Percentiles rank a stretch among this genome's conserved stretches.
These are phyloP conservation scores for Rhododendron kiyosumense DNA, from an alignment of 148 eudicot genomes.

Conservation along the genomic window DNA sequence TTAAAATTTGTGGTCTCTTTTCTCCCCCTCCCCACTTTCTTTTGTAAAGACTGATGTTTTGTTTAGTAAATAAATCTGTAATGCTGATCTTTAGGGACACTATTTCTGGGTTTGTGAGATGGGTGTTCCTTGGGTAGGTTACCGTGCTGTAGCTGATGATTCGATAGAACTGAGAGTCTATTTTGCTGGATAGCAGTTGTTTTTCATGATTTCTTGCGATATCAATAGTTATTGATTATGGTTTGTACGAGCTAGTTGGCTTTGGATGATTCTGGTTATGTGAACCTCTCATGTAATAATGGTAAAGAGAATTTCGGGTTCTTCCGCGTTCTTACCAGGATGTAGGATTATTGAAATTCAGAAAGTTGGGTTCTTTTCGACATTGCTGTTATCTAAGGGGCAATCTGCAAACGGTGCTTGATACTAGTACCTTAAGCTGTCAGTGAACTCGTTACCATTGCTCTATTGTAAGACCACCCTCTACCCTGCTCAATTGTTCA, in stretches of 20 bases:
- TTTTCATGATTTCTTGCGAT: neutral
- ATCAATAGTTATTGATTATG: neutral
- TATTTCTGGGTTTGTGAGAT: neutral
- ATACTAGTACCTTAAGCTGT: neutral
- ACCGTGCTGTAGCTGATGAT: neutral
- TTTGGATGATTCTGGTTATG: neutral
- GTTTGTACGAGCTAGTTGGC: neutral
- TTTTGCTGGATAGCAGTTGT: neutral
- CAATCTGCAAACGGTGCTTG: neutral
- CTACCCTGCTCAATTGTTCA: neutral
- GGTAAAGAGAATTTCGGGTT: neutral
- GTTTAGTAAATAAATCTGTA: neutral
- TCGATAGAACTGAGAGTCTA: neutral
- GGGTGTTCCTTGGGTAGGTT: neutral
- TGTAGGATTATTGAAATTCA: neutral
- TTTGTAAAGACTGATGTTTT: neutral
- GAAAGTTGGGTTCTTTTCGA: neutral
- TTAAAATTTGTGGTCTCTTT: neutral
- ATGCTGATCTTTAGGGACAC: neutral
- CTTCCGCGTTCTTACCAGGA: neutral
- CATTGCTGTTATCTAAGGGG: neutral
- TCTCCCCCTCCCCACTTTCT: neutral
- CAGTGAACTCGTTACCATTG: neutral
- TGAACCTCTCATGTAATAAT: neutral
- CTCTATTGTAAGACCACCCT: neutral